Evolutionary conservation across 148 eudicot genomes (phyloP).

Genomic region (Amaranthus hypochondriacus): DNA sequence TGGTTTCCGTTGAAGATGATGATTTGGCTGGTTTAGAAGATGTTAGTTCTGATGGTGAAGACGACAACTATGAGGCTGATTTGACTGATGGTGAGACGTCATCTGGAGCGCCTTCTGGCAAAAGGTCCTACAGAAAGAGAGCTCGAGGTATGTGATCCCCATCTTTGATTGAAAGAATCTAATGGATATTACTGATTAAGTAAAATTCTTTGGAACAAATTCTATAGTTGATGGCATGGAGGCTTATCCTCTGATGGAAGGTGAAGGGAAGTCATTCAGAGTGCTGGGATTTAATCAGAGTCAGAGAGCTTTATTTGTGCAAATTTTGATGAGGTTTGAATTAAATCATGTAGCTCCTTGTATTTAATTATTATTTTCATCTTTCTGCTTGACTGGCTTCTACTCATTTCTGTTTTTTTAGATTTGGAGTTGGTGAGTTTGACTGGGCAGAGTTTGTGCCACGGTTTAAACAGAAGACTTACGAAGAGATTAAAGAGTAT

Average conservation of each 20-base stretch:
- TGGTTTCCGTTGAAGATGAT: slow-evolving; percentile 95
- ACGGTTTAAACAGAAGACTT: slow-evolving; percentile 83
- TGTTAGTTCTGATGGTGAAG: slow-evolving; percentile 89
- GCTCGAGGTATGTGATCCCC: slow-evolving; percentile 52
- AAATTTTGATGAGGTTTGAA: slow-evolving; percentile 82
- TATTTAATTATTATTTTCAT: neutral
- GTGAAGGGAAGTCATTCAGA: slow-evolving; percentile 87
- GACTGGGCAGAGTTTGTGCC: slow-evolving; percentile 89
- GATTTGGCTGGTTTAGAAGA: slow-evolving; percentile 95
- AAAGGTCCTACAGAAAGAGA: slow-evolving; percentile 71
- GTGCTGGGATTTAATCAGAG: slow-evolving; percentile 88
- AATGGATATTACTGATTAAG: slow-evolving; percentile 6
- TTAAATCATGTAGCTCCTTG: neutral
- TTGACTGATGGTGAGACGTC: slow-evolving; percentile 61
- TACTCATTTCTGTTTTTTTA: slow-evolving; percentile 27
- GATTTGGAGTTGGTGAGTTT: slow-evolving; percentile 81
- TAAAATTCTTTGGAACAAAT: slow-evolving; percentile 1
- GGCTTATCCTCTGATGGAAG: slow-evolving; percentile 84
- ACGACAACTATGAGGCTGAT: slow-evolving; percentile 90
- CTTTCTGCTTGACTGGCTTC: slow-evolving; percentile 2
- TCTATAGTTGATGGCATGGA: slow-evolving; percentile 59
- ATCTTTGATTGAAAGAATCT: neutral
- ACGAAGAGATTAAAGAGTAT: slow-evolving; percentile 75
- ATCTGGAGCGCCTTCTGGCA: slow-evolving; percentile 49
- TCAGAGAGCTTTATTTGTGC: slow-evolving; percentile 87